Percentiles rank a stretch among this genome's conserved stretches.
phyloP scores from a whole-genome alignment of 495 filamentous ascomycete genomes.

The Lepidopterella palustris region DNA sequence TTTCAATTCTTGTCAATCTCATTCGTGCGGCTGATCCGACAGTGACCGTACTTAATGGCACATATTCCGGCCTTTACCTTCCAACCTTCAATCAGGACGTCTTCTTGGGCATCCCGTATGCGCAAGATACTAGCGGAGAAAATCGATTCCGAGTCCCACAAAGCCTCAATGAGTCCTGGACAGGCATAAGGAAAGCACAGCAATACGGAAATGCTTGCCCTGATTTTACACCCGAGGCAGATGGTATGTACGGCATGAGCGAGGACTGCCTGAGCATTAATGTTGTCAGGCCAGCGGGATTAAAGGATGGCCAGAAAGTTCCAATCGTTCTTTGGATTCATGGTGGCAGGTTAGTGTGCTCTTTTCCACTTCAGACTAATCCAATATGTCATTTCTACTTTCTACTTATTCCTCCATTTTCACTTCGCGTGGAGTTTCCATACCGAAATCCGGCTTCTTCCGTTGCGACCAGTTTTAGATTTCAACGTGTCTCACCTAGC shows the following conservation, averaged over 20 bases:
- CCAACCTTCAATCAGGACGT: slow-evolving; percentile 25
- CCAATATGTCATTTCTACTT: no score
- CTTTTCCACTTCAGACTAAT: background rate
- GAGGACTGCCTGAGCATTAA: slow-evolving; percentile 30
- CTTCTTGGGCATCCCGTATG: slow-evolving; percentile 28
- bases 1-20: background rate
- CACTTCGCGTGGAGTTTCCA: no score
- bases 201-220: slow-evolving; percentile 26
- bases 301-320: slow-evolving; percentile 2
- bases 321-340: slow-evolving; percentile 29
- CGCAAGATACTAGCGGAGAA: slow-evolving; percentile 22
- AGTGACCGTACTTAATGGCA: slow-evolving; percentile 22
- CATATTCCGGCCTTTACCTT: slow-evolving; percentile 23
- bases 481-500: background rate
- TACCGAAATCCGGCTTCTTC: no score
- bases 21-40: slow-evolving; percentile 11
- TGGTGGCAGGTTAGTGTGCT: slow-evolving; percentile 12
- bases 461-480: no score
- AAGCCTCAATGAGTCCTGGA: slow-evolving; percentile 22
- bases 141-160: slow-evolving; percentile 26
- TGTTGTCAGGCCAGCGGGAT: slow-evolving; percentile 18
- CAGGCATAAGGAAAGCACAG: slow-evolving; percentile 12
- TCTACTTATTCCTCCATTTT: no score
- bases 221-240: slow-evolving; percentile 9
- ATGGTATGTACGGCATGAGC: slow-evolving; percentile 25